These are phyloP conservation scores for Smittium culicis DNA, from an alignment of 371 early-diverging fungal genomes.

Conservation along the genomic window DNA sequence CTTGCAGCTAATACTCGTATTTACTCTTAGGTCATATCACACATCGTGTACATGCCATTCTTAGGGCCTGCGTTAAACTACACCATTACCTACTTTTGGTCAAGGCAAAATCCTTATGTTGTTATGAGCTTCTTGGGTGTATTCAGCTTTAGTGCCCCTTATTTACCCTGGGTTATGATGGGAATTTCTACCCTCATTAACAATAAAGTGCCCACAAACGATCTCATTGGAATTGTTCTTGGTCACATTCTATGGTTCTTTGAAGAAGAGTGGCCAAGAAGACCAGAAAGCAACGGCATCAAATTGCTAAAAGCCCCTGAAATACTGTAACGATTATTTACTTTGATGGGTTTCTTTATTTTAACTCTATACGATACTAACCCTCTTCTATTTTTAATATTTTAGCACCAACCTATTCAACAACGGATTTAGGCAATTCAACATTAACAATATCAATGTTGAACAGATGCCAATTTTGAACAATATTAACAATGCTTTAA, in stretches of 20 bases:
- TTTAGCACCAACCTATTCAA: not conserved
- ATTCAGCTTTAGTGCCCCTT: conserved; percentile 80
- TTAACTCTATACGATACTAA: not conserved
- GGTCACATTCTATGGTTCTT: conserved; percentile 91
- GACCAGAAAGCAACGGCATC: conserved; percentile 24
- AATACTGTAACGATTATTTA: conserved; percentile 20
- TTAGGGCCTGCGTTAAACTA: conserved; percentile 71
- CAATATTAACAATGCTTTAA: too few relatives aligned
- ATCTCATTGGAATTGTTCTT: conserved; percentile 68
- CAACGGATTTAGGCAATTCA: not conserved
- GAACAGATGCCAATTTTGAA: not conserved
- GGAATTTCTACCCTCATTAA: conserved; percentile 57
- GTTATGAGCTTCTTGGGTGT: conserved; percentile 77
- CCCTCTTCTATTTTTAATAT: not conserved
- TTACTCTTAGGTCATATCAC: conserved; percentile 20
- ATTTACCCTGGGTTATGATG: conserved; percentile 79
- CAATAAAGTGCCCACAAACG: conserved; percentile 59
- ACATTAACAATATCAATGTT: not conserved
- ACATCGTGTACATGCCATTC: conserved; percentile 61
- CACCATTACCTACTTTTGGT: conserved; percentile 89
- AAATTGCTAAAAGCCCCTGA: conserved; percentile 19
- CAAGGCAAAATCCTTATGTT: conserved; percentile 75
- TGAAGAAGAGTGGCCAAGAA: conserved; percentile 79
- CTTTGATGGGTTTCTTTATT: too few relatives aligned
- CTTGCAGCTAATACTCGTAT: not conserved